Evolutionary conservation across 306 rosid genomes (phyloP).

Genomic region (Phaseolus lunatus): DNA sequence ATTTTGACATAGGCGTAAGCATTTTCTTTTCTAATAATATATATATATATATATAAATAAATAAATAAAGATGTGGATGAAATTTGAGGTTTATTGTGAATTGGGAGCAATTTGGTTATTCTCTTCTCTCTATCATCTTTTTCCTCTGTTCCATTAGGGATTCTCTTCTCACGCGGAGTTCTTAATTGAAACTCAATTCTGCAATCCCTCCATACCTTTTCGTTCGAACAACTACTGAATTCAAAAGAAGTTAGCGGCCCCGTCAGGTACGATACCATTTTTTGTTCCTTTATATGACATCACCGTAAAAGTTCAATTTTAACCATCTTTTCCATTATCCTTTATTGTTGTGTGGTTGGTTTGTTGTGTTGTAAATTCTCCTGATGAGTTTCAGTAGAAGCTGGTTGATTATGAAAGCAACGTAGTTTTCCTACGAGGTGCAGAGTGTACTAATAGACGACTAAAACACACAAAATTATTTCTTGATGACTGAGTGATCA

Average conservation of each 20-base stretch:
- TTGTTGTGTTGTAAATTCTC: neutral
- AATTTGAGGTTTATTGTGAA: constrained; percentile 6
- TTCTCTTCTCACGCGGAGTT: constrained; percentile 8
- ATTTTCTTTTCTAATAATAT: no score
- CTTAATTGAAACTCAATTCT: constrained; percentile 11
- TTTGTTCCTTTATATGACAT: constrained; percentile 1
- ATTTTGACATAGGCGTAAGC: no score
- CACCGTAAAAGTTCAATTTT: neutral
- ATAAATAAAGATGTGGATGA: constrained; percentile 22
- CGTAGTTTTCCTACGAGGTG: neutral
- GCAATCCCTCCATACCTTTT: neutral
- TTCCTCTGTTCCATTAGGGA: constrained; percentile 32
- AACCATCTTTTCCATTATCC: neutral
- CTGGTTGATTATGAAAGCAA: neutral
- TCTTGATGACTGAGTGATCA: no score
- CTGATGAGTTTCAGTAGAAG: neutral
- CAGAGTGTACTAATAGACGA: no score
- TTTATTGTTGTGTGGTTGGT: neutral
- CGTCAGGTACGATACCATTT: neutral
- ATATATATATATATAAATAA: no score
- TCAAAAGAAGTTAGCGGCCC: neutral
- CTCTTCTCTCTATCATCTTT: constrained; percentile 23
- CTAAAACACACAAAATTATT: no score
- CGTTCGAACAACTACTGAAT: constrained; percentile 3
- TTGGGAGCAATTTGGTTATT: constrained; percentile 16